Percentiles rank a stretch among this genome's conserved stretches.
phyloP scores from a whole-genome alignment of 371 early-diverging fungal species.

The Blakeslea trispora region DNA sequence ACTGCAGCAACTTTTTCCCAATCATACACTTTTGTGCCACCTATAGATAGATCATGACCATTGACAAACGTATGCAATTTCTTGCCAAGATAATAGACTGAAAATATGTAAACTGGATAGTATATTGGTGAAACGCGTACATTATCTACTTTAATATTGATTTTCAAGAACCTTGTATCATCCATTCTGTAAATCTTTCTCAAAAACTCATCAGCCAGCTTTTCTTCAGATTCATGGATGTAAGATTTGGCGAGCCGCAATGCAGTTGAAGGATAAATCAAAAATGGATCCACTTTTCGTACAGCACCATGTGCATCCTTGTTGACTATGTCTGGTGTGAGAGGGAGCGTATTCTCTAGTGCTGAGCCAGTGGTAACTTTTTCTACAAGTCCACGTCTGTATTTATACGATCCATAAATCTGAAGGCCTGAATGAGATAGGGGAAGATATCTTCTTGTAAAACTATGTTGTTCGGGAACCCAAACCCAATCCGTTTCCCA shows the following conservation, averaged over 20 bases:
- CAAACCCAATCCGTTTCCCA: constrained; percentile 63
- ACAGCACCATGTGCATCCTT: constrained; percentile 8
- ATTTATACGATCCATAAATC: constrained; percentile 61
- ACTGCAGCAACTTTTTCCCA: constrained; percentile 55
- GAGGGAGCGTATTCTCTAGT: constrained; percentile 44
- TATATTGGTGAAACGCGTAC: constrained; percentile 59
- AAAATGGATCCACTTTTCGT: constrained; percentile 55
- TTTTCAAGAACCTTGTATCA: constrained; percentile 51
- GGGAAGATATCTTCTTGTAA: constrained; percentile 48
- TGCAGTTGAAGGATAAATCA: constrained; percentile 56
- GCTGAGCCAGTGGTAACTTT: constrained; percentile 52
- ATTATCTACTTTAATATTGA: constrained; percentile 46
- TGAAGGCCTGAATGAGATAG: constrained; percentile 51
- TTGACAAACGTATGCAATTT: constrained; percentile 61
- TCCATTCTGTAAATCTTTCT: constrained; percentile 52
- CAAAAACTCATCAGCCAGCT: constrained; percentile 48
- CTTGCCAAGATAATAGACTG: constrained; percentile 52
- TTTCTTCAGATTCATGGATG: constrained; percentile 52
- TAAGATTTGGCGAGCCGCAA: constrained; percentile 50
- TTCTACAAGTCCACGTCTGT: constrained; percentile 58
- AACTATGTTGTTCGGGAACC: constrained; percentile 45
- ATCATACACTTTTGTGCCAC: constrained; percentile 59
- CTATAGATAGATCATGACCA: constrained; percentile 51
- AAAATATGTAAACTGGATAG: constrained; percentile 58
- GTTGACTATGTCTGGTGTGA: constrained; percentile 41